Evolutionary conservation across 495 filamentous ascomycete genomes (phyloP), one percentile per base, ranked within the genome.

Genomic region (Apodospora peruviana): DNA sequence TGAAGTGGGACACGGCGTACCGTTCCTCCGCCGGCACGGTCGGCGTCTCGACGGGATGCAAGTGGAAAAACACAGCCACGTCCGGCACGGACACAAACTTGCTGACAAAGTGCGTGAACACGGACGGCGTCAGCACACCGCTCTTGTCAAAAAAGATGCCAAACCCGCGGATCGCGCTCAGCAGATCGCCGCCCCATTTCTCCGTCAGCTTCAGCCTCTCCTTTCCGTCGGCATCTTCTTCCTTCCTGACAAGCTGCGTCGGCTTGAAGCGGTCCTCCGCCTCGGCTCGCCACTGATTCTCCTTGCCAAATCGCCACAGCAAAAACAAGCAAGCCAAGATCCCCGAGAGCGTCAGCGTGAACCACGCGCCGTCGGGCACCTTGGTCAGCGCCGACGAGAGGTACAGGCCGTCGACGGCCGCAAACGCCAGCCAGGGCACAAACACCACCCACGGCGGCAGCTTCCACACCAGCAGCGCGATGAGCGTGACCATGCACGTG

Each of bases 221-320:
- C 7, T 44, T 66, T 11, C 50, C 40, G 35, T 61, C 43, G n/a
- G n/a, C n/a, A n/a, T n/a, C n/a, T n/a, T n/a, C n/a, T n/a, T n/a
- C n/a, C 36, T 58, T 58, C 5, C 50, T 60, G 1, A 60, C 66
- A 2, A 81, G 48, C 11, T 81, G 64, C 4, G 74, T 63, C 2
- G 71, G 70, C 18, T 72, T 68, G 48, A 86, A 72, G 0, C 76
- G 72, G 49, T 86, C 83, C 38, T 72, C 68, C 0, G 69, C 73
- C 62, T 89, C 85, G 9, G 84, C 77, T 12, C 57, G 67, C 85
- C 85, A 89, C 59, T 89, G 85, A 43, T 76, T 75, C 48, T 86
- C 81, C 60, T 89, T 88, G 14, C 85, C 85, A 47, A 78, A 87
- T 17, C 85, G 78, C 85, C 85, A 89, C 11, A 88, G 69, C 22